Evolutionary conservation across 2,329 filamentous ascomycete genomes (phyloP).

Genomic region (Trichophyton equinum): DNA sequence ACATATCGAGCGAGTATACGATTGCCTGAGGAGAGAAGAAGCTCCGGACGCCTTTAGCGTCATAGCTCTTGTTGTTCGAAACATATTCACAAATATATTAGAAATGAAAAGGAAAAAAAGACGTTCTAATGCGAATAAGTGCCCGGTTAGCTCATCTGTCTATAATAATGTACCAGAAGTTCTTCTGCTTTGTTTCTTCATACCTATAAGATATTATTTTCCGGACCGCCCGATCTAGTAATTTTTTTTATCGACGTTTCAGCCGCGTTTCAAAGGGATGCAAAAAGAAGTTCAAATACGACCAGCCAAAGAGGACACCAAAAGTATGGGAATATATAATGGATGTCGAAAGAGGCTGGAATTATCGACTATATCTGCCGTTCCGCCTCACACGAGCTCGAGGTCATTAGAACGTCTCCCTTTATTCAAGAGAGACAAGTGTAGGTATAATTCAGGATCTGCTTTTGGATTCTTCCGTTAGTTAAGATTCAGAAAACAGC

Average conservation of each 20-base stretch:
- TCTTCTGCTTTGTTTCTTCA: background rate
- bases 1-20: constrained; percentile 15
- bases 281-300: background rate
- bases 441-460: background rate
- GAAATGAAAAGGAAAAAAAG: background rate
- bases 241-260: constrained; percentile 2
- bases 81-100: constrained; percentile 8
- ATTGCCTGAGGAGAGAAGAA: constrained; percentile 26
- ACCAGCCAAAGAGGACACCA: constrained; percentile 6
- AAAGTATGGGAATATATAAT: constrained; percentile 8
- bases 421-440: background rate
- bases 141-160: background rate
- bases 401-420: constrained; percentile 14
- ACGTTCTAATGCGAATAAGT: background rate
- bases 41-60: constrained; percentile 30
- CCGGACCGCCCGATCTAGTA: background rate
- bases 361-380: constrained; percentile 15
- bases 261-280: constrained; percentile 1
- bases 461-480: background rate
- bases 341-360: constrained; percentile 12
- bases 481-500: background rate
- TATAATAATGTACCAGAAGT: background rate
- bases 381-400: constrained; percentile 14
- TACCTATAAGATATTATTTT: constrained; percentile 1
- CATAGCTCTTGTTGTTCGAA: constrained; percentile 15